phyloP scores from a whole-genome alignment of 345 rosid species.

The Sisymbrium altissimum region DNA sequence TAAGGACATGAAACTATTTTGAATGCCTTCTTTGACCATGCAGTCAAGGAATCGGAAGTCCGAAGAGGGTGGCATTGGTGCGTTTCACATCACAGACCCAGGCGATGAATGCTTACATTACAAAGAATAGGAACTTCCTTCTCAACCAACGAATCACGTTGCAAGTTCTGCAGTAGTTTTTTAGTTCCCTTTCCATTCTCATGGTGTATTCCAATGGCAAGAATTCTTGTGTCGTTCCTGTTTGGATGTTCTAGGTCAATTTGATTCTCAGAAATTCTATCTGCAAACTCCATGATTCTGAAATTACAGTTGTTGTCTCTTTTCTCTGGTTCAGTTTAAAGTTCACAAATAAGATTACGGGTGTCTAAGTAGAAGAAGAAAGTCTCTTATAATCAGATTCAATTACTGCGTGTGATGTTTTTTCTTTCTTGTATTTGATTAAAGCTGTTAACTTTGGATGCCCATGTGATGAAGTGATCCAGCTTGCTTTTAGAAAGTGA shows the following conservation, averaged over 20 bases:
- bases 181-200: neutral
- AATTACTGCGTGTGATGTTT: neutral
- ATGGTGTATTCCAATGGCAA: neutral
- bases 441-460: constrained; percentile 27
- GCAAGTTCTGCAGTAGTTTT: constrained; percentile 60
- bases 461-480: constrained; percentile 35
- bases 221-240: neutral
- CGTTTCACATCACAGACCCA: constrained; percentile 48
- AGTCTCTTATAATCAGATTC: neutral
- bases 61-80: constrained; percentile 43
- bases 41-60: constrained; percentile 39
- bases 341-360: neutral
- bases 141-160: constrained; percentile 54
- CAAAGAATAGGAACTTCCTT: constrained; percentile 58
- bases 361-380: neutral
- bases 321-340: neutral
- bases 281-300: neutral
- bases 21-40: constrained; percentile 11
- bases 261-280: neutral
- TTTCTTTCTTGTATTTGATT: neutral
- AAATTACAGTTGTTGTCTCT: neutral
- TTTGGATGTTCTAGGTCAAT: neutral
- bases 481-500: constrained; percentile 32
- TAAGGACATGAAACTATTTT: neutral
- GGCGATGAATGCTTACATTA: constrained; percentile 63